These are phyloP conservation scores for Meira nashicola DNA, from an alignment of 1,284 basidiomycete genomes.

Conservation along the genomic window DNA sequence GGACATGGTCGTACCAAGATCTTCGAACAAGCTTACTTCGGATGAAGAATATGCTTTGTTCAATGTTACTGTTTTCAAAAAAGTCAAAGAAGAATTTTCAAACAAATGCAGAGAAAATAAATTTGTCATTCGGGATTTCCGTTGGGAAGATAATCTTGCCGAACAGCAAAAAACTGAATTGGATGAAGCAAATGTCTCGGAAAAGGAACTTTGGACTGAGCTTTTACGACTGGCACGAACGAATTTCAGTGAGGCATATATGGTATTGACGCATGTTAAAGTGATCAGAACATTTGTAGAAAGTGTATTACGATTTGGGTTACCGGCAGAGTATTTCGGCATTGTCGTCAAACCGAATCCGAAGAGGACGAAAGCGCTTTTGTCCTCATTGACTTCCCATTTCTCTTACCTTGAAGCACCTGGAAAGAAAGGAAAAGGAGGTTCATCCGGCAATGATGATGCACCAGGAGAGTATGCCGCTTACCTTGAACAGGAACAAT, in stretches of 20 bases:
- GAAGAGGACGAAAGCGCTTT: conserved; percentile 69
- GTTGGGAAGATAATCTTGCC: conserved; percentile 81
- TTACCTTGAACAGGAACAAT: conserved; percentile 47
- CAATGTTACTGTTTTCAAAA: conserved; percentile 83
- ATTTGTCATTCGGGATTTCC: conserved; percentile 80
- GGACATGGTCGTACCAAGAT: conserved; percentile 90
- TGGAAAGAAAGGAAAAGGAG: conserved; percentile 16
- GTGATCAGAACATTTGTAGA: conserved; percentile 86
- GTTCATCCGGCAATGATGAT: conserved; percentile 19
- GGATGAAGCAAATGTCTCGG: conserved; percentile 71
- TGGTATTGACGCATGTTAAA: conserved; percentile 89
- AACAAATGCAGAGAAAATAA: conserved; percentile 95
- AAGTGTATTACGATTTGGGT: conserved; percentile 88
- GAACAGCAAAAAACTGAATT: conserved; percentile 78
- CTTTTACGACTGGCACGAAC: conserved; percentile 85
- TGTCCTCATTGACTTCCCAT: conserved; percentile 69
- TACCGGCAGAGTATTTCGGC: conserved; percentile 85
- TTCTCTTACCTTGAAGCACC: conserved; percentile 71
- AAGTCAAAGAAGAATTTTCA: conserved; percentile 83
- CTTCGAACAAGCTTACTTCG: conserved; percentile 66
- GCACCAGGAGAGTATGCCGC: conserved; percentile 48
- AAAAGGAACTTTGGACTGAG: conserved; percentile 98
- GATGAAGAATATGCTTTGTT: conserved; percentile 89
- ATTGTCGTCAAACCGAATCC: conserved; percentile 83
- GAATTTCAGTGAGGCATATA: conserved; percentile 95